Conservation (phyloP, 768 basidiomycete genomes). For the Boletus sp. region DNA sequence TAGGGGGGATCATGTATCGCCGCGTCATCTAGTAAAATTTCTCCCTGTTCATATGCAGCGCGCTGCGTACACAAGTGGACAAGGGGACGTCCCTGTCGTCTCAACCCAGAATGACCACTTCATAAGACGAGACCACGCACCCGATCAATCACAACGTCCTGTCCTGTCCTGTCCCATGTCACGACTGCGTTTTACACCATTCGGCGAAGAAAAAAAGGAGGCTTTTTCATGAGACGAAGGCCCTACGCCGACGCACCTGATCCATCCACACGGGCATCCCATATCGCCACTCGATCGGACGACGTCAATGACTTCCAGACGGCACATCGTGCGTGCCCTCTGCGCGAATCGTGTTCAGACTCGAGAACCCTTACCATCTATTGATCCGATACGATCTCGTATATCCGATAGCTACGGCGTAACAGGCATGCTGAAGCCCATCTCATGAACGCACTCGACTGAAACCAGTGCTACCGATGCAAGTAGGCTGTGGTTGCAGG, state of each 20-base stretch:
- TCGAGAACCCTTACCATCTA: neutral
- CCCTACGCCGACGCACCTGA: neutral
- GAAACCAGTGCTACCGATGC: conserved; percentile 1
- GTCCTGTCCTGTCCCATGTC: neutral
- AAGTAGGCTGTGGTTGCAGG: neutral
- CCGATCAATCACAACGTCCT: neutral
- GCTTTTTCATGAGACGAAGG: neutral
- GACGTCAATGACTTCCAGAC: too few species aligned
- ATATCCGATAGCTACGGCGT: neutral
- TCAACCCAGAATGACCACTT: conserved; percentile 1
- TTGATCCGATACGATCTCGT: neutral
- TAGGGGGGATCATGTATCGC: neutral
- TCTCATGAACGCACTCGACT: neutral
- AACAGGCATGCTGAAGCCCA: neutral
- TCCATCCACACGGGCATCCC: neutral
- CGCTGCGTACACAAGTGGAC: neutral
- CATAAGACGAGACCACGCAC: conserved; percentile 1
- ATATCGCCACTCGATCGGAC: too few species aligned
- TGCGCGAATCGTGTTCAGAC: neutral
- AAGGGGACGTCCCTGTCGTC: neutral
- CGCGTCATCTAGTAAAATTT: too few species aligned
- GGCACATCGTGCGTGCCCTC: neutral
- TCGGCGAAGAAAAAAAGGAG: neutral
- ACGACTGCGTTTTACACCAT: neutral
- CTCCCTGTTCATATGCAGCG: neutral